A percentile compares a stretch with the other conserved stretches of the same genome.
Evolutionary conservation across 306 rosid species (phyloP).

Genomic region (Fagus crenata): DNA sequence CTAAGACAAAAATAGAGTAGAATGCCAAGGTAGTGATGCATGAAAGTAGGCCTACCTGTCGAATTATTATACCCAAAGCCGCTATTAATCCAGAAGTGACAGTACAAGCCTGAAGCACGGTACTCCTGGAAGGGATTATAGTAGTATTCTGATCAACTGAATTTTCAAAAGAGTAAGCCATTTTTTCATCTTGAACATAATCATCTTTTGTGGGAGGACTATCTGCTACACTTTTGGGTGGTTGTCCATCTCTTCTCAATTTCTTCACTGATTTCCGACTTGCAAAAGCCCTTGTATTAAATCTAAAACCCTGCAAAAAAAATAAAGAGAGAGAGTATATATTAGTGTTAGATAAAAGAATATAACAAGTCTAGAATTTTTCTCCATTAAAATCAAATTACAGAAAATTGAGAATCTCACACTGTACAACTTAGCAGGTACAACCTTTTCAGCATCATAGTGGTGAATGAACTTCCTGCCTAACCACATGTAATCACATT

Average conservation of each 20-base stretch:
- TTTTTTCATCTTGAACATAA: constrained; percentile 40
- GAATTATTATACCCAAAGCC: constrained; percentile 62
- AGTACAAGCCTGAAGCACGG: constrained; percentile 81
- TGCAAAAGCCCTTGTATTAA: constrained; percentile 47
- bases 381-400: not conserved
- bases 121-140: constrained; percentile 53
- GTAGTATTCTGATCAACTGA: constrained; percentile 38
- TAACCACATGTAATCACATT: constrained; percentile 26
- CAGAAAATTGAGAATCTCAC: constrained; percentile 32
- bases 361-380: not conserved
- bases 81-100: constrained; percentile 72
- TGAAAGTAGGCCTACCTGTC: constrained; percentile 56
- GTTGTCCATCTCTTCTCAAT: constrained; percentile 38
- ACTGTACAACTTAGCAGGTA: constrained; percentile 24
- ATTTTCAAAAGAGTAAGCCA: constrained; percentile 35
- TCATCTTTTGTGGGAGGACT: constrained; percentile 43
- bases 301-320: constrained; percentile 41
- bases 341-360: constrained; percentile 1
- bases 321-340: not conserved
- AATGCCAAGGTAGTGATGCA: constrained; percentile 8
- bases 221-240: constrained; percentile 28
- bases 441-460: constrained; percentile 25
- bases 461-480: constrained; percentile 37
- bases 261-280: constrained; percentile 58
- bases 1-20: not conserved